Percentiles rank a stretch among this genome's conserved stretches.
phyloP scores from a whole-genome alignment of 805 yeast species.

The Saccharomycopsis sp. region DNA sequence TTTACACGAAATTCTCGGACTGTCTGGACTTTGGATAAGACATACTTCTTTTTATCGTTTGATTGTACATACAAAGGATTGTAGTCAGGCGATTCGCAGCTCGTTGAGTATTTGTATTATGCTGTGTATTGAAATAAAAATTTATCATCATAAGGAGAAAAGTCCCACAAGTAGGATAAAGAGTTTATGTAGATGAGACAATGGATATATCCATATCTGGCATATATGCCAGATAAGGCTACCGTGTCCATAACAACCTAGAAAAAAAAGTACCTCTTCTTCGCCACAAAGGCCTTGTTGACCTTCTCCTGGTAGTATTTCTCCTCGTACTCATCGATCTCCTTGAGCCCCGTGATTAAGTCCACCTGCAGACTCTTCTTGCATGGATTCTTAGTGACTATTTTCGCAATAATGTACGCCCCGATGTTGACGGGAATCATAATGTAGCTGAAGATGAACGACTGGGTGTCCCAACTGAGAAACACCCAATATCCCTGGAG shows the following conservation, averaged over 20 bases:
- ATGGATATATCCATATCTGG: no score
- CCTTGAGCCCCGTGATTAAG: conserved; percentile 45
- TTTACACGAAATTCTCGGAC: no score
- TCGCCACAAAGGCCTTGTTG: neutral
- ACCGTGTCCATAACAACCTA: neutral
- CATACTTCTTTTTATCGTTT: no score
- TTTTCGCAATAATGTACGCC: conserved; percentile 46
- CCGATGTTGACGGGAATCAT: conserved; percentile 55
- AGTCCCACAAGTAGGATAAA: no score
- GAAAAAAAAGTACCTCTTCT: neutral
- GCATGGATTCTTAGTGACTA: conserved; percentile 42
- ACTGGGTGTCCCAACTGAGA: conserved; percentile 53
- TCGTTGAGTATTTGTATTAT: no score
- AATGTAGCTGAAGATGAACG: conserved; percentile 63
- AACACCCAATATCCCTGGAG: conserved; percentile 68
- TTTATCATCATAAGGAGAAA: no score
- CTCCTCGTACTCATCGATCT: conserved; percentile 52
- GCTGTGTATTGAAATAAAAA: no score
- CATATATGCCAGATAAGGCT: no score
- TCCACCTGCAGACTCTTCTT: conserved; percentile 44
- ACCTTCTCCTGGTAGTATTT: conserved; percentile 1
- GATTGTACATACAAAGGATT: no score
- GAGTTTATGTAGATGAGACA: no score
- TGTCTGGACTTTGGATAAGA: no score
- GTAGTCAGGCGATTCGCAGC: no score